Base-by-base conservation (phyloP, 2,329 filamentous ascomycete species). In the Emericellopsis cladophorae region DNA sequence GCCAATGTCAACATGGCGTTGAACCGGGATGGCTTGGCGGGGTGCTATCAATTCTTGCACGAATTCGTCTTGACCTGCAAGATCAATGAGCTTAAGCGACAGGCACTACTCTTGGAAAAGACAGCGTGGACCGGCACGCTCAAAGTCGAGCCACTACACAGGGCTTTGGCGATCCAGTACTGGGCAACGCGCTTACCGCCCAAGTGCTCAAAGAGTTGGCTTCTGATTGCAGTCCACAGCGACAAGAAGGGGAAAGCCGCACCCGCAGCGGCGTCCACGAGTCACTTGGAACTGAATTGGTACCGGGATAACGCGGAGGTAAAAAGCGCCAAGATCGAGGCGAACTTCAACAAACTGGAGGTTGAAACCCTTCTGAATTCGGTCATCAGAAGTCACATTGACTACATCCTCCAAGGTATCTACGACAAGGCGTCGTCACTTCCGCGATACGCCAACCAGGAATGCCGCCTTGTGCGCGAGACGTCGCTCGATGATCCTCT, bases 11-110 rank as follows among this genome's bases (percentile, higher is more conserved):
- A 98, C 55, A 69, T 74, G 14, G 67, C 76, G 7, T 70, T 98
- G 11, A 68, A 68, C 35, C 72, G 71, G 36, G 76, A 84, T 37
- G 87, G 90, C 3, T 62, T 98, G 7, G 55, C 64, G 7, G 89
- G 86, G 7, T 92, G 89, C 53, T 95, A 93, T 58, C 75, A 84
- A 42, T 84, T 89, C 47, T 66, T 96, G 2, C 89, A 96, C 58
- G 87, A 90, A 54, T 80, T 93, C 46, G 76, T 89, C 4, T 65
- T 98, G 42, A 95, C 88, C 0, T 83, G 92, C 60, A 95, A 98
- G 65, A 82, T 98, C 49, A 81, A 76, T 48, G 80, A 92, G 48
- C 72, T 95, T 36, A 77, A 76, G 49, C 78, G 79, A 46, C 92
- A 98, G 65, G 86, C 86, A 2, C 48, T 72, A 23, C 76, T 81